Base-by-base conservation (phyloP, 78 protist species). In the Tieghemostelium lacteum region DNA sequence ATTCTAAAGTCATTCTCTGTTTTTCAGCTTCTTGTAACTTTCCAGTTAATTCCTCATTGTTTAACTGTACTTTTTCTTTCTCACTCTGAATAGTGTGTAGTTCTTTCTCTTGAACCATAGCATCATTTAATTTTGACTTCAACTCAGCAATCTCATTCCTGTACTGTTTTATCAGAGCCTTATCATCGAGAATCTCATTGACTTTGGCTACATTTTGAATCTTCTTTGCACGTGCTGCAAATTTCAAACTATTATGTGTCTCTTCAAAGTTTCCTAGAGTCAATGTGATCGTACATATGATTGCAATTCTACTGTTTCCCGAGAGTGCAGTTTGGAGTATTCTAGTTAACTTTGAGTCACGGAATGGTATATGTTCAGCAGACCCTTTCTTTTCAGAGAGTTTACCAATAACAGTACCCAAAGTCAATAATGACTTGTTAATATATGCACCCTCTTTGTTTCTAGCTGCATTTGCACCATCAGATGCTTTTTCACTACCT, bases 371-470 rank as follows among this genome's bases (percentile, higher is more conserved):
- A 50, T 94, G 95, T 0, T 34, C 72, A 16, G 60, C 64, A 0
- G 69, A 29, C n/a, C n/a, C n/a, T n/a, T n/a, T n/a, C 40, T 87
- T 87, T 7, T 87, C 93, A 16, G 60, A 33, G 7, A 96, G 85
- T 65, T 88, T 92, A 24, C 65, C 34, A 37, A 97, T 97, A 37
- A 97, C 98, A 3, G 66, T 85, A 14, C 97, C 95, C 34, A 97
- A 94, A 4, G 97, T 88, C 45, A 94, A 86, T 26, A 97, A 86
- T n/a, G 78, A 45, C 52, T 93, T 94, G 77, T 97, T 97, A 33
- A 97, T 97, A 62, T 54, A 78, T 6, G 88, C 85, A 33, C 97
- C 98, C 66, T 97, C 98, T 87, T 95, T 93, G 66, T 92, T 92
- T 36, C 93, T 5, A 2, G 63, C 45, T 19, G 88, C 75, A 22